Percentiles rank a stretch among this genome's conserved stretches.
Conservation (phyloP, 306 rosid genomes). For the Calophaca sinica region DNA sequence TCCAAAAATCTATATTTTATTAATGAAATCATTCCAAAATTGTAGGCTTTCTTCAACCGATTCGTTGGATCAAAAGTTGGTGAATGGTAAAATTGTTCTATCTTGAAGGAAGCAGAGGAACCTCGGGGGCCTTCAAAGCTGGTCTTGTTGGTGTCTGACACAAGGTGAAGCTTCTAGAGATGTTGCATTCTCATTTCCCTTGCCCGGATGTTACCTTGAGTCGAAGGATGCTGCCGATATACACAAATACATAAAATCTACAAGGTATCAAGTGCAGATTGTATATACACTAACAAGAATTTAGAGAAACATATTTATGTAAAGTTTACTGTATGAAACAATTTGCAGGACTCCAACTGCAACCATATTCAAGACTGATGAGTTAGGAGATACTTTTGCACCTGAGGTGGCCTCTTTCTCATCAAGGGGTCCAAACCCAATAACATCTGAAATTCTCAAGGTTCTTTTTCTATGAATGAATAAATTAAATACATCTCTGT, state of each 20-base stretch:
- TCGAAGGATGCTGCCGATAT: no score
- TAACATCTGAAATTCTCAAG: background rate
- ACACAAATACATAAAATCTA: no score
- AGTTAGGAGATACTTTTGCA: constrained; percentile 24
- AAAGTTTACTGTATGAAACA: no score
- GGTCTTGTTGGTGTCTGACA: no score
- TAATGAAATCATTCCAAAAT: background rate
- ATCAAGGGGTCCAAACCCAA: background rate
- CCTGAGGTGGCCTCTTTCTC: constrained; percentile 31
- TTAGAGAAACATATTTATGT: no score
- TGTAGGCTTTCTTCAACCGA: rapidly evolving
- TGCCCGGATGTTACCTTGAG: no score
- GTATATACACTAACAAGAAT: no score
- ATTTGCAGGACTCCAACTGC: no score
- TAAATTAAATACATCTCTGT: background rate
- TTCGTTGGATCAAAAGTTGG: constrained; percentile 23
- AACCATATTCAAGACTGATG: no score
- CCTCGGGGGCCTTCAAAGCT: background rate
- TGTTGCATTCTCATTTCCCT: no score
- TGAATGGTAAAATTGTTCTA: constrained; percentile 56
- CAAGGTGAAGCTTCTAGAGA: no score
- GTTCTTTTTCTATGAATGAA: background rate
- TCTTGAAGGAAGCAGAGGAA: background rate
- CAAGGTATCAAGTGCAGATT: no score
- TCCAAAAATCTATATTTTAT: background rate